phyloP scores from a whole-genome alignment of 225 moss, liverwort and hornwort genomes.

The Straminergon stramineum region DNA sequence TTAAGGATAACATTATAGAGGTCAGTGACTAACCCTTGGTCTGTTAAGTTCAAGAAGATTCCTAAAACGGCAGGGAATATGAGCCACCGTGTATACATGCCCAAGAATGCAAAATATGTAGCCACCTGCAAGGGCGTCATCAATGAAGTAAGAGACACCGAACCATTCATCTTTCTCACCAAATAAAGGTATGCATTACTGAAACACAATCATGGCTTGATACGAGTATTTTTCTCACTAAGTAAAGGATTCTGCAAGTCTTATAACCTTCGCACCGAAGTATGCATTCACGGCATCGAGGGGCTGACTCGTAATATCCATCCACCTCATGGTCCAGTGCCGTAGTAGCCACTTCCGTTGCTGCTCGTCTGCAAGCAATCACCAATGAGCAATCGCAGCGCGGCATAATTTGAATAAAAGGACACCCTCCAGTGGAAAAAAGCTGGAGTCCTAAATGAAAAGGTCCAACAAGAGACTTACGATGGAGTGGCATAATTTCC shows the following conservation, averaged over 20 bases:
- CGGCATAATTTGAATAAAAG: not conserved
- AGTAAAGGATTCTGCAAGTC: not conserved
- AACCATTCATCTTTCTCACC: not conserved
- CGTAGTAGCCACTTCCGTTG: slow-evolving; percentile 61
- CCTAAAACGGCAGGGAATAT: slow-evolving; percentile 63
- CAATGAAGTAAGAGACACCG: not conserved
- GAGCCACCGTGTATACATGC: slow-evolving; percentile 93
- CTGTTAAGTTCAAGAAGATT: slow-evolving; percentile 35
- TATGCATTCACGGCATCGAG: slow-evolving; percentile 78
- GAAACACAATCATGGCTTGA: not conserved
- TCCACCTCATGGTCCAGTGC: slow-evolving; percentile 67
- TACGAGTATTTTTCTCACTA: not conserved
- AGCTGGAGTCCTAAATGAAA: no score
- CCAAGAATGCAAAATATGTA: slow-evolving; percentile 91
- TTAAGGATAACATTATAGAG: not conserved
- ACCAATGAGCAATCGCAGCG: not conserved
- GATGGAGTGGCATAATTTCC: slow-evolving; percentile 79
- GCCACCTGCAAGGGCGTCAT: slow-evolving; percentile 51
- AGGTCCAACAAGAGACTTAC: slow-evolving; percentile 19
- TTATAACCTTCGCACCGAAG: slow-evolving; percentile 78
- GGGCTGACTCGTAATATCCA: slow-evolving; percentile 67
- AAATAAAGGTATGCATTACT: not conserved
- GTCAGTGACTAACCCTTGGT: slow-evolving; percentile 55
- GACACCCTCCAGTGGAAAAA: not conserved
- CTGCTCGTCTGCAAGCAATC: slow-evolving; percentile 52